Conservation (phyloP, 768 basidiomycete genomes). For the Tylopilus felleus region DNA sequence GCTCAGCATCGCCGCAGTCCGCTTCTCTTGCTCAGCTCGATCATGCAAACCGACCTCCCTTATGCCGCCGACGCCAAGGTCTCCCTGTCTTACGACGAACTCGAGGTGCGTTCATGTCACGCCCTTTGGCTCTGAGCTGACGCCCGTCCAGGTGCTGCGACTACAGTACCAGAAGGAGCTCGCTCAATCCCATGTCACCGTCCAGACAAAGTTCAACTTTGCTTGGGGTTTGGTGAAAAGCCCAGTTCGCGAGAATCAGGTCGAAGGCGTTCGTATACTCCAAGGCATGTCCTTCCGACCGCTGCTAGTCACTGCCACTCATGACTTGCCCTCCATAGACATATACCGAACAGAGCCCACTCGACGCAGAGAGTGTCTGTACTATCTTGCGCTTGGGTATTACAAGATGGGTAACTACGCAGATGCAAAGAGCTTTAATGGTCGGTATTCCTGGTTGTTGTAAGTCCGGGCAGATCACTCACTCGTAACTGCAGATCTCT, state of each 20-base stretch:
- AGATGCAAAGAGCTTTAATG: constrained; percentile 89
- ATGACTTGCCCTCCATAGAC: constrained; percentile 46
- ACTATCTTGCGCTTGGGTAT: constrained; percentile 93
- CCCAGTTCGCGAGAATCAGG: constrained; percentile 78
- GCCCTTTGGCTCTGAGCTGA: neutral
- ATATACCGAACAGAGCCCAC: constrained; percentile 86
- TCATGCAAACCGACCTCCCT: constrained; percentile 80
- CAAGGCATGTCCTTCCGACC: constrained; percentile 57
- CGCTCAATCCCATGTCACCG: constrained; percentile 77
- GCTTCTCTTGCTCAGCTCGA: constrained; percentile 12
- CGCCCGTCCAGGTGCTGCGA: constrained; percentile 62
- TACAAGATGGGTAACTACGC: constrained; percentile 96
- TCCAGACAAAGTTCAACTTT: constrained; percentile 97
- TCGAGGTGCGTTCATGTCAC: constrained; percentile 55
- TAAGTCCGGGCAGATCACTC: neutral
- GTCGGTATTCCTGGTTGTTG: constrained; percentile 43
- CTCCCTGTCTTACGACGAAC: constrained; percentile 84
- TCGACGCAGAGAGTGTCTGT: constrained; percentile 90
- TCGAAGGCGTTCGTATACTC: constrained; percentile 85
- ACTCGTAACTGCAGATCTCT: constrained; percentile 50
- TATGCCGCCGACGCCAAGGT: constrained; percentile 95
- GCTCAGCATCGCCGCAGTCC: constrained; percentile 11
- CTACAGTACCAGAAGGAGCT: constrained; percentile 88
- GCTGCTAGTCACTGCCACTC: neutral
- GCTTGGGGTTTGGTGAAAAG: constrained; percentile 97